phyloP scores from a whole-genome alignment of 306 rosid genomes.

The Gynostemma pentaphyllum region DNA sequence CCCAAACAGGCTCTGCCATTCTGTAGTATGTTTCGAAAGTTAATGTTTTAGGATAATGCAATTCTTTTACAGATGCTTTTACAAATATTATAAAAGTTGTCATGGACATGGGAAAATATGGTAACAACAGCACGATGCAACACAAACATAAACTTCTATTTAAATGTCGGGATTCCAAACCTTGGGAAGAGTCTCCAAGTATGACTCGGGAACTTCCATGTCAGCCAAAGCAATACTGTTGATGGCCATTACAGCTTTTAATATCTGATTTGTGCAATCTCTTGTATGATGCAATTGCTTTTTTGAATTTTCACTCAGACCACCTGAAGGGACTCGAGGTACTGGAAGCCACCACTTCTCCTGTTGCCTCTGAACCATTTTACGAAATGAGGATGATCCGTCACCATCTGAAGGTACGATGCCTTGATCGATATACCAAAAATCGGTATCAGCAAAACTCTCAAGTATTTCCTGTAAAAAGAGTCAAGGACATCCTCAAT shows the following conservation, averaged over 20 bases:
- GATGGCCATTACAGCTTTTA: slow-evolving; percentile 85
- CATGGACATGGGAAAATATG: not conserved
- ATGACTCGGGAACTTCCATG: slow-evolving; percentile 87
- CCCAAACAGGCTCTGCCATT: slow-evolving; percentile 88
- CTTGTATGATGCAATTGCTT: slow-evolving; percentile 69
- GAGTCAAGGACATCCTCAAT: not conserved
- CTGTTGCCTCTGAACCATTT: slow-evolving; percentile 65
- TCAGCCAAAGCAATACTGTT: slow-evolving; percentile 63
- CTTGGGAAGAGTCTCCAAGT: slow-evolving; percentile 78
- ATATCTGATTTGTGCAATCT: slow-evolving; percentile 68
- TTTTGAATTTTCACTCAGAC: slow-evolving; percentile 61
- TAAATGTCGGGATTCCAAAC: too few species aligned
- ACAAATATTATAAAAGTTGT: too few species aligned
- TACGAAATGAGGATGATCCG: slow-evolving; percentile 74
- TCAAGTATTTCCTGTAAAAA: slow-evolving; percentile 61
- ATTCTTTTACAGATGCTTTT: not conserved
- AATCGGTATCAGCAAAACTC: slow-evolving; percentile 47
- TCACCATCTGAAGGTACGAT: slow-evolving; percentile 56
- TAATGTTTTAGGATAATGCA: not conserved
- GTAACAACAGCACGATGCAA: too few species aligned
- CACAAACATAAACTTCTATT: too few species aligned
- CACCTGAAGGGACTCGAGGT: slow-evolving; percentile 74
- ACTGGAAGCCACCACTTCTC: slow-evolving; percentile 99
- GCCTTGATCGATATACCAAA: slow-evolving; percentile 98
- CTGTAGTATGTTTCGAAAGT: slow-evolving; percentile 25